Conservation (phyloP, 2,329 filamentous ascomycete species). For the Cryphonectria carpinicola region DNA sequence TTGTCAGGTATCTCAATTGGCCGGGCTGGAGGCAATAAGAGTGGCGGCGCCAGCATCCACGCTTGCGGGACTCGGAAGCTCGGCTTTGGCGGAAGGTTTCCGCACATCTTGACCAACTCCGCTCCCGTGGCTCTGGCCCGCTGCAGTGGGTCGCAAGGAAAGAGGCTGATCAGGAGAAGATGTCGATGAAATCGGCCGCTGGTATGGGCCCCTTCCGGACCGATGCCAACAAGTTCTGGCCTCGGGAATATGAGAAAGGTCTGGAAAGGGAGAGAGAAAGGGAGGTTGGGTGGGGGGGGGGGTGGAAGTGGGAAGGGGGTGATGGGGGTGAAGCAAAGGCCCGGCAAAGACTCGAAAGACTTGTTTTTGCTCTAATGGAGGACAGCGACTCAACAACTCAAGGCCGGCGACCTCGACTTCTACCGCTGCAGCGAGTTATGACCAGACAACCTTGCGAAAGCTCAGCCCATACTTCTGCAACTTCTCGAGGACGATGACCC, state of each 20-base stretch:
- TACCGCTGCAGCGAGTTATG: background rate
- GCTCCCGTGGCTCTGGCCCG: background rate
- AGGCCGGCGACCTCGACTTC: background rate
- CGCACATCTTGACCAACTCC: background rate
- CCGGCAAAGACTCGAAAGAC: too few species aligned
- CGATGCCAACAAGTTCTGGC: background rate
- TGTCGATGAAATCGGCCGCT: background rate
- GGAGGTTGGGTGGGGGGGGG: background rate
- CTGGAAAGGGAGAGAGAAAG: too few species aligned
- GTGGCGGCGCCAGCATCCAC: background rate
- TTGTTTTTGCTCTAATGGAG: background rate
- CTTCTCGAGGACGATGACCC: too few species aligned
- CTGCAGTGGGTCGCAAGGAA: conserved; percentile 1
- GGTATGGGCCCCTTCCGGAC: background rate
- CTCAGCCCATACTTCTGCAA: background rate
- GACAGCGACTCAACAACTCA: background rate
- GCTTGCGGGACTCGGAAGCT: background rate
- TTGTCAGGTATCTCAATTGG: background rate
- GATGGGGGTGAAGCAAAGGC: background rate
- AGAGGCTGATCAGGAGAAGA: background rate
- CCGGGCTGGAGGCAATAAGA: background rate
- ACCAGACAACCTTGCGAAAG: background rate
- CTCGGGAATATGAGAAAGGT: background rate
- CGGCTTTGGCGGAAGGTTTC: conserved; percentile 11
- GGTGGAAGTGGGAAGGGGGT: too few species aligned